Evolutionary conservation across 805 yeast species (phyloP).

Genomic region (Cyberlindnera samutprakarnensis): DNA sequence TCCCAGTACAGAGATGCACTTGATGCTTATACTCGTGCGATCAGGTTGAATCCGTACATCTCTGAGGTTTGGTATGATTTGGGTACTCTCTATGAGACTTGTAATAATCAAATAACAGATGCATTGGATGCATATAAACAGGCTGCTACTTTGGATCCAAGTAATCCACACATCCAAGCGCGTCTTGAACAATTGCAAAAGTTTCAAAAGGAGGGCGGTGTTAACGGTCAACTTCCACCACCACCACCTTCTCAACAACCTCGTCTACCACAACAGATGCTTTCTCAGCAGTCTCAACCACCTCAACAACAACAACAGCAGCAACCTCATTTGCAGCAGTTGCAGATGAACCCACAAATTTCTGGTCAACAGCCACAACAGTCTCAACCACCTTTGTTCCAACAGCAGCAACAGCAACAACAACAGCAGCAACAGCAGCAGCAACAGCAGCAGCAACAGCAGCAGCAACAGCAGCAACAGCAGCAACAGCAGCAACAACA

Average conservation of each 20-base stretch:
- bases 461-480: constrained; percentile 1
- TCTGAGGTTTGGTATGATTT: constrained; percentile 98
- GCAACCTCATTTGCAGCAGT: constrained; percentile 17
- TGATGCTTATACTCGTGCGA: constrained; percentile 96
- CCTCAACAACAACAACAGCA: constrained; percentile 15
- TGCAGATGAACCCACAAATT: constrained; percentile 19
- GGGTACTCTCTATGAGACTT: constrained; percentile 94
- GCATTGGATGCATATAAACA: constrained; percentile 96
- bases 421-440: constrained; percentile 7
- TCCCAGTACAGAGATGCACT: constrained; percentile 94
- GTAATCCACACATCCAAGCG: constrained; percentile 88
- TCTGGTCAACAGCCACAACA: constrained; percentile 25
- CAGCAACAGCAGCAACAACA: constrained; percentile 18
- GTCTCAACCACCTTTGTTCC: constrained; percentile 2
- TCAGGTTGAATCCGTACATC: constrained; percentile 89
- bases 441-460: constrained; percentile 17
- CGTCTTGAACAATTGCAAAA: constrained; percentile 79
- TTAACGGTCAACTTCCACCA: constrained; percentile 42
- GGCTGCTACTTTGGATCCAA: constrained; percentile 93
- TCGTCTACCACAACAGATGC: constrained; percentile 53
- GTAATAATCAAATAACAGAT: constrained; percentile 91
- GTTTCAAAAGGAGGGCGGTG: constrained; percentile 63
- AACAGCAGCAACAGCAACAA: constrained; percentile 2
- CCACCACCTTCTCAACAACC: constrained; percentile 57
- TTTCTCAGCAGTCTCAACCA: constrained; percentile 37